Evolutionary conservation across 176 grass and related monocot genomes (phyloP), one percentile per base, ranked within the genome.

Genomic region (Musa troglodytarum): DNA sequence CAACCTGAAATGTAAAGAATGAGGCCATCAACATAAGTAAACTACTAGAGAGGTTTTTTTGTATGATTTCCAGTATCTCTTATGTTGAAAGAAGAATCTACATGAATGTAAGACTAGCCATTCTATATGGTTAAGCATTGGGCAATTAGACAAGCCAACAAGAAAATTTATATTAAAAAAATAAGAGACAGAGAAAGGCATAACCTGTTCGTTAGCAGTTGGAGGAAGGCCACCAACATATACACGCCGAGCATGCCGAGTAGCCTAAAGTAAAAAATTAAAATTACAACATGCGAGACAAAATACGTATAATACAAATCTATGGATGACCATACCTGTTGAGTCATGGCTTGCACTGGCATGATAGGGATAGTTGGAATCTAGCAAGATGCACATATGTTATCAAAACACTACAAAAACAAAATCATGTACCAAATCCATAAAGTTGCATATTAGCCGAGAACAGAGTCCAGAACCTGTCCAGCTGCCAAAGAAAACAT

Each of bases 161-260:
- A 4, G 20, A 26, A 24, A 73, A 74, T 20, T 62, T 64, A 52
- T 24, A 70, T 24, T 24, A 72, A 74, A 51, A 74, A 49, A 52
- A 69, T 61, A 85, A 49, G 54, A 69, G 66, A 53, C 3, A 52
- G 0, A 49, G 49, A 34, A 50, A n/a, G 13, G 21, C 9, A 80
- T 57, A 67, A 92, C 93, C 79, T 92, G 93, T 68, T 96, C 93
- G 78, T 96, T 96, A 74, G 93, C 93, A 77, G 87, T 88, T 51
- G 93, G 93, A 24, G 93, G 87, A 74, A 96, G 93, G 51, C 93
- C 93, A 43, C 93, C 89, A 79, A 96, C 93, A 81, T 96, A 96
- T 12, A 96, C 93, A 74, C 93, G 93, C 19, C 93, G 79, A 77
- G 93, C 93, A 85, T 96, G 93, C 57, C 93, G 78, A 43, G 93